A percentile compares a stretch with the other conserved stretches of the same genome.
These are phyloP conservation scores for Chlamydomonas eustigma DNA, from an alignment of 139 green algal species.

Conservation along the genomic window DNA sequence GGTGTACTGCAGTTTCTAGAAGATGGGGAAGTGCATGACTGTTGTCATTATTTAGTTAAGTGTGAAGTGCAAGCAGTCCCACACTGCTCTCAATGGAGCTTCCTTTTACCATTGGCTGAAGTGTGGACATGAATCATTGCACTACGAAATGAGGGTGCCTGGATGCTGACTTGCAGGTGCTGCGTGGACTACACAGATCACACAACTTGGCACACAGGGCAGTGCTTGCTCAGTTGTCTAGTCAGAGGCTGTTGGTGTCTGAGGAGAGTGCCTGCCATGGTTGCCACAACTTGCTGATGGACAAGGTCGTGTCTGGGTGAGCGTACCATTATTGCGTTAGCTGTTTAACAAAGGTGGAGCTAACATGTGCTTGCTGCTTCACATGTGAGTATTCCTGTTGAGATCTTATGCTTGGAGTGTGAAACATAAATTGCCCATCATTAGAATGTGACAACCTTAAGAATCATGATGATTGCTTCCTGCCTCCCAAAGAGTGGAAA, in stretches of 20 bases:
- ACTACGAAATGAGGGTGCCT: too few species aligned
- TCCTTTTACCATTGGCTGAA: neutral
- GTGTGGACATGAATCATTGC: neutral
- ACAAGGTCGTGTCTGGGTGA: constrained; percentile 1
- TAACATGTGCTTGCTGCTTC: neutral
- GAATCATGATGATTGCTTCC: neutral
- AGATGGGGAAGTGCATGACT: too few species aligned
- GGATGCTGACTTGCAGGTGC: constrained; percentile 8
- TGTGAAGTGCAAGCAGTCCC: neutral
- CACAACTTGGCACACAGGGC: constrained; percentile 31
- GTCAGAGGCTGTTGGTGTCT: constrained; percentile 20
- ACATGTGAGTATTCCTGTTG: neutral
- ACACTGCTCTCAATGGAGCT: neutral
- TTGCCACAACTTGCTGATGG: constrained; percentile 22
- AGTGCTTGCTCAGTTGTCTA: constrained; percentile 29
- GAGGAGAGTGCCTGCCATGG: constrained; percentile 39
- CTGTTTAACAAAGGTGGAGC: neutral
- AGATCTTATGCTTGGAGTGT: neutral
- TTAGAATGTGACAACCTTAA: neutral
- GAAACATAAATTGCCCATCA: neutral
- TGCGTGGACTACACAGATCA: constrained; percentile 30
- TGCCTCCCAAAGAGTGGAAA: neutral
- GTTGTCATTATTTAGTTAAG: too few species aligned
- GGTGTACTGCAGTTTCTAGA: too few species aligned
- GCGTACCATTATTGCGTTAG: too few species aligned